Base-by-base conservation (phyloP, 2,329 filamentous ascomycete genomes). In the Trichoderma endophyticum region DNA sequence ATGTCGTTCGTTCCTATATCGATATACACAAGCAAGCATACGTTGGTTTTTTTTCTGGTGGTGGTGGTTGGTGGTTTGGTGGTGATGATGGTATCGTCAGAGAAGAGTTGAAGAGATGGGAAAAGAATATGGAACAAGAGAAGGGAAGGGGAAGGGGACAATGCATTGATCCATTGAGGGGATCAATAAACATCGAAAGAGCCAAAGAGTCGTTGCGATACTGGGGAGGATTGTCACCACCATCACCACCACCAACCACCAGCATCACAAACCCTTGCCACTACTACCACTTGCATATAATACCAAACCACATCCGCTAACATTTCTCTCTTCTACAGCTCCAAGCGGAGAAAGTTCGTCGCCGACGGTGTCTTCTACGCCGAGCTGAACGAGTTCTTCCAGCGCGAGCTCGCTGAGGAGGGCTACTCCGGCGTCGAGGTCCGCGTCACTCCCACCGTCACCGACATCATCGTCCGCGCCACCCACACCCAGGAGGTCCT, bases 351-450 rank as follows among this genome's bases (percentile, higher is more conserved):
- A 90, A 95, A 95, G 91, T 95, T 95, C 89, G 92, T 95, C 84
- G 93, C 92, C 80, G 96, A 99, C 87, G 96, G 96, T 92, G 96
- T 99, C 83, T 99, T 99, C 93, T 99, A 98, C 88, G 96, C 96
- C 89, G 96, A 99, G 89, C 89, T 99, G 87, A 99, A 99, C 92
- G 96, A 99, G 90, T 99, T 99, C 93, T 99, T 99, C 94, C 96
- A 98, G 91, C 95, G 96, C 86, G 96, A 99, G 89, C 90, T 99
- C 84, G 96, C 96, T 84, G 96, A 99, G 92, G 97, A 99, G 89
- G 96, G 96, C 82, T 99, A 99, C 92, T 99, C 96, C 72, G 96
- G 96, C 85, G 96, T 99, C 85, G 97, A 99, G 90, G 96, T 99
- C 88, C 94, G 97, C 90, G 96, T 99, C 81, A 99, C 96, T 81